Evolutionary conservation across 2,329 filamentous ascomycete genomes (phyloP), one percentile per base, ranked within the genome.

Genomic region (Moelleriella libera): DNA sequence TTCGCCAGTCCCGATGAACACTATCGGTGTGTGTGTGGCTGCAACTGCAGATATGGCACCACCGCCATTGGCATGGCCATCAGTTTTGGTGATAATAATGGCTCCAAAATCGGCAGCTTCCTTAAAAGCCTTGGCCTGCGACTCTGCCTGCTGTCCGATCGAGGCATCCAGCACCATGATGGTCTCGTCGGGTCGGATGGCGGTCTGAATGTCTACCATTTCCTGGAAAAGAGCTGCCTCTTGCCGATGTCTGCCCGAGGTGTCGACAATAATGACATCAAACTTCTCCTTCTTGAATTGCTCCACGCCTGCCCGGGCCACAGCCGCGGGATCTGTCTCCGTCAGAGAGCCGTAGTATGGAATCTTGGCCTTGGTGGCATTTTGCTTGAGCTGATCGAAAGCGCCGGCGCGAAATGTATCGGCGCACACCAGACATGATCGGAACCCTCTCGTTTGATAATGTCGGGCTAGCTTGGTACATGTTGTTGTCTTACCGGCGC

Each of bases 281-380:
- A 98, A 98, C 44, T 82, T 79, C 70, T 98, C 92, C 72, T 96
- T 97, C 71, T 95, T 96, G 74, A 98, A 98, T 68, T 97, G 94
- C 44, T 95, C 88, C 32, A 98, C 92, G 68, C 92, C 92, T 56
- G 96, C 89, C n/a, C 81, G 78, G 0, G 92, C 90, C 14, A 98
- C 92, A 5, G 88, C 82, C 0, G 90, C 88, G 0, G 92, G 92
- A 60, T 98, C 92, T 6, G 89, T 96, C 69, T 98, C 88, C 3
- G 90, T 98, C 53, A 98, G 73, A 49, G 87, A 94, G 58, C 92
- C 92, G 63, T 94, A 98, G 75, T 98, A 98, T 8, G 92, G 92
- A 46, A 98, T 97, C 71, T 97, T 97, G 45, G 92, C 92, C 66
- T 97, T 98, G 34, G 88, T 97, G 1, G 92, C 92, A 63, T 98